Base-by-base conservation (phyloP, 2,329 filamentous ascomycete species). In the Lachnellula suecica region DNA sequence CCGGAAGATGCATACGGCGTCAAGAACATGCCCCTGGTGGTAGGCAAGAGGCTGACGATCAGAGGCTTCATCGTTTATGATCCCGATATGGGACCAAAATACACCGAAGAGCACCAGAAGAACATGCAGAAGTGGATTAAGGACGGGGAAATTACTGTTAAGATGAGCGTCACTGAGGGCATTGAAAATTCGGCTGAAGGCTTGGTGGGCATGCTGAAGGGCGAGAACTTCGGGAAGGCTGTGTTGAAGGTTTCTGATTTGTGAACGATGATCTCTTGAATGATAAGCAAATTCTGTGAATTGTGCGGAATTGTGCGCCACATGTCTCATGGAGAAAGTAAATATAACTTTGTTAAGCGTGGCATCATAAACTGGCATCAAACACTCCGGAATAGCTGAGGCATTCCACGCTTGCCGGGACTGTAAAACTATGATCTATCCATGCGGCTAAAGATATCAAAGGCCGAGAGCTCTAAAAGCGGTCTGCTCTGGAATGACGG, bases 151-250 rank as follows among this genome's bases (percentile, higher is more conserved):
- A 81, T 89, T 70, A 84, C 82, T 71, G 74, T 79, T 11, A 75
- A 79, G 63, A 74, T 80, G 59, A 75, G 77, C 57, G 75, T 85
- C 52, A 87, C 83, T 1, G 71, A 79, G 38, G 85, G 85, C 3
- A 85, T 89, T 55, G 86, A 89, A 54, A 82, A 85, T 61, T 79
- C 80, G 8, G 71, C 78, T 19, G 78, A 87, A 34, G 86, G 83
- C 1, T 74, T 89, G 55, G 66, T 88, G 45, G 84, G 83, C 13
- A 81, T 89, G 73, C 74, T 89, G 58, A 71, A 78, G 57, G 86
- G 86, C 17, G 78, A 84, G 69, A 89, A 89, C 70, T 84, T 86
- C 67, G 86, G 86, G 42, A 89, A 89, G 75, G 83, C 85, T 20
- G 75, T 88, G 11, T 64, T 88, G 66, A 82, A 61, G 52, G 47